These are phyloP conservation scores for Arthrocladium fulminans DNA, from an alignment of 2,329 filamentous ascomycete genomes.

Conservation along the genomic window DNA sequence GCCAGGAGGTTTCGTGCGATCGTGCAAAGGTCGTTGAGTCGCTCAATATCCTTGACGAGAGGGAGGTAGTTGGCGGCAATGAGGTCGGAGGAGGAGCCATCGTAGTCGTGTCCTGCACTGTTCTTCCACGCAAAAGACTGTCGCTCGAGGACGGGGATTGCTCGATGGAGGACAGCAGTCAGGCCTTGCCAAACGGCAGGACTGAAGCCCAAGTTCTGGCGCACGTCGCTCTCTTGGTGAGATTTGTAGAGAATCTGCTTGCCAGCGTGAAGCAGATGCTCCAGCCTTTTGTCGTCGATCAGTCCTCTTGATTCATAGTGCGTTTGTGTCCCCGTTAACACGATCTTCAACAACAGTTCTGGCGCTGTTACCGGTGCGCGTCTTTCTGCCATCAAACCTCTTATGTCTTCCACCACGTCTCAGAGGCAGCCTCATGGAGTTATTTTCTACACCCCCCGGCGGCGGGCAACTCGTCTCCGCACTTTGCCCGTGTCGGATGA, in stretches of 20 bases:
- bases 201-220: slow-evolving; percentile 49
- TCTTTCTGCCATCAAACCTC: slow-evolving; percentile 6
- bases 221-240: slow-evolving; percentile 47
- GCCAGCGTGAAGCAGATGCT: slow-evolving; percentile 49
- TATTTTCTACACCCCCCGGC: no score
- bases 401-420: no score
- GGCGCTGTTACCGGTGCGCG: slow-evolving; percentile 32
- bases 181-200: slow-evolving; percentile 53
- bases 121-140: slow-evolving; percentile 52
- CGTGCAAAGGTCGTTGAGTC: slow-evolving; percentile 53
- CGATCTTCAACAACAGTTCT: slow-evolving; percentile 40
- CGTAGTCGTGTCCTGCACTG: slow-evolving; percentile 38
- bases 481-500: no score
- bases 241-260: slow-evolving; percentile 54
- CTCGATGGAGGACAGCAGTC: slow-evolving; percentile 48
- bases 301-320: slow-evolving; percentile 54
- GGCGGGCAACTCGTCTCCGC: no score
- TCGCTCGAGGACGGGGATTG: slow-evolving; percentile 52
- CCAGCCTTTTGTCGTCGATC: slow-evolving; percentile 50
- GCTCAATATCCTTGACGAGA: slow-evolving; percentile 53
- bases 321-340: slow-evolving; percentile 41
- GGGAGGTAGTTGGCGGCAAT: slow-evolving; percentile 52
- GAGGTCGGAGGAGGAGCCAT: slow-evolving; percentile 50
- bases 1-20: slow-evolving; percentile 56
- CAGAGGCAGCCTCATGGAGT: no score